Percentiles rank a stretch among this genome's conserved stretches.
These are phyloP conservation scores for Acmispon strigosus DNA, from an alignment of 306 rosid genomes.

Conservation along the genomic window DNA sequence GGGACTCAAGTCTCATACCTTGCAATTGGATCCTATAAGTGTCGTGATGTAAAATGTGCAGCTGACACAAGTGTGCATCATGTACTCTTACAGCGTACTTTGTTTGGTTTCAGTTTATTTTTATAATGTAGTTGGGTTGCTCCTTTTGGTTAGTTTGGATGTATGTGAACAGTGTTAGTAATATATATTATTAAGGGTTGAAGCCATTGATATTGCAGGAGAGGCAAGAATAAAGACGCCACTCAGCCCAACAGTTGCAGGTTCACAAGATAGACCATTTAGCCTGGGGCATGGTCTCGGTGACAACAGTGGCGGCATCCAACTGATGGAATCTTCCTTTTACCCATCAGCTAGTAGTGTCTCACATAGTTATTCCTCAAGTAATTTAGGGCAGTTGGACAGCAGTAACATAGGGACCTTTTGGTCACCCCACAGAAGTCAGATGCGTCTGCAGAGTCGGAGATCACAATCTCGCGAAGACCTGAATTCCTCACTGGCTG, in stretches of 20 bases:
- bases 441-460: slow-evolving; percentile 94
- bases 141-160: slow-evolving; percentile 8
- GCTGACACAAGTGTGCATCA: not conserved
- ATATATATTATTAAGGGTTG: slow-evolving; percentile 2
- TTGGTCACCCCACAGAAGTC: slow-evolving; percentile 79
- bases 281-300: slow-evolving; percentile 50
- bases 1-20: no score
- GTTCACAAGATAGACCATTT: slow-evolving; percentile 58
- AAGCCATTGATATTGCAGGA: slow-evolving; percentile 43
- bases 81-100: not conserved
- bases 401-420: slow-evolving; percentile 56
- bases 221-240: slow-evolving; percentile 83
- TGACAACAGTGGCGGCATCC: slow-evolving; percentile 51
- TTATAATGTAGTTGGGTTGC: not conserved
- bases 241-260: slow-evolving; percentile 73
- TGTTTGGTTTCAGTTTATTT: not conserved
- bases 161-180: not conserved
- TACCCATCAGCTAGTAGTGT: slow-evolving; percentile 62
- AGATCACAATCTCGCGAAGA: slow-evolving; percentile 99
- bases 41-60: not conserved
- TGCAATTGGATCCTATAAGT: no score
- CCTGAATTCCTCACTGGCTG: slow-evolving; percentile 65
- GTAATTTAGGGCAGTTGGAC: slow-evolving; percentile 69
- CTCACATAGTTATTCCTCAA: slow-evolving; percentile 82
- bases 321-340: slow-evolving; percentile 64